A percentile compares a stretch with the other conserved stretches of the same genome.
Conservation (phyloP, 1,284 basidiomycete species). For the Thelephora terrestris region DNA sequence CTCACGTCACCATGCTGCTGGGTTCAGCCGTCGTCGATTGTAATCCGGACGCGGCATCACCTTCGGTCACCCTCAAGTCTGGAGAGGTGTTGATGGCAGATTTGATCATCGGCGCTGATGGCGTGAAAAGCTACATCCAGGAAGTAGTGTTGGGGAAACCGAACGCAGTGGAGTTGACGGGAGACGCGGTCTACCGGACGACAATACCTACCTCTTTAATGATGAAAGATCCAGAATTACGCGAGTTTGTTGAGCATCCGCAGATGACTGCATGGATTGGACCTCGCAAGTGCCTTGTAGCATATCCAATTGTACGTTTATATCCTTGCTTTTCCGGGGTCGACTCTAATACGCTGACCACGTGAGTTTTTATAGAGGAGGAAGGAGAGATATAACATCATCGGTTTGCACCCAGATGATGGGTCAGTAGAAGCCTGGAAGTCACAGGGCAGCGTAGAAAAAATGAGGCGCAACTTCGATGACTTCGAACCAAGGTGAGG, state of each 20-base stretch:
- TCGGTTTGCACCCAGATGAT: constrained; percentile 33
- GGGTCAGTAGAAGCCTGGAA: constrained; percentile 30
- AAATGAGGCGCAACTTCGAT: not conserved
- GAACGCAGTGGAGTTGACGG: constrained; percentile 31
- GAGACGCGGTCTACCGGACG: constrained; percentile 42
- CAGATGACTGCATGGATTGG: constrained; percentile 37
- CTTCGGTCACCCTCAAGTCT: constrained; percentile 26
- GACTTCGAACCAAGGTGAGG: not conserved
- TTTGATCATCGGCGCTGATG: constrained; percentile 35
- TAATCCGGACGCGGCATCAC: constrained; percentile 25
- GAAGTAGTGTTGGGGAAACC: constrained; percentile 28
- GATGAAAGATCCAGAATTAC: constrained; percentile 38
- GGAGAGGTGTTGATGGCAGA: constrained; percentile 31
- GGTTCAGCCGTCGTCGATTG: constrained; percentile 33
- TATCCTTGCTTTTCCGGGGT: not conserved
- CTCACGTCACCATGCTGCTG: constrained; percentile 37
- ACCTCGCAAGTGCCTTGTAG: constrained; percentile 30
- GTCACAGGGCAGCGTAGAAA: not conserved
- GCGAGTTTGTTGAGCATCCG: constrained; percentile 26
- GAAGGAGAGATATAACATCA: constrained; percentile 33
- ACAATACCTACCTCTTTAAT: constrained; percentile 38
- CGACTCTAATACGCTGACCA: constrained; percentile 1
- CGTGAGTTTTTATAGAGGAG: constrained; percentile 20
- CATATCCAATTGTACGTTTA: constrained; percentile 31
- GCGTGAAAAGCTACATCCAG: constrained; percentile 42